phyloP scores from a whole-genome alignment of 768 basidiomycete genomes.

The Favolaschia claudopus region DNA sequence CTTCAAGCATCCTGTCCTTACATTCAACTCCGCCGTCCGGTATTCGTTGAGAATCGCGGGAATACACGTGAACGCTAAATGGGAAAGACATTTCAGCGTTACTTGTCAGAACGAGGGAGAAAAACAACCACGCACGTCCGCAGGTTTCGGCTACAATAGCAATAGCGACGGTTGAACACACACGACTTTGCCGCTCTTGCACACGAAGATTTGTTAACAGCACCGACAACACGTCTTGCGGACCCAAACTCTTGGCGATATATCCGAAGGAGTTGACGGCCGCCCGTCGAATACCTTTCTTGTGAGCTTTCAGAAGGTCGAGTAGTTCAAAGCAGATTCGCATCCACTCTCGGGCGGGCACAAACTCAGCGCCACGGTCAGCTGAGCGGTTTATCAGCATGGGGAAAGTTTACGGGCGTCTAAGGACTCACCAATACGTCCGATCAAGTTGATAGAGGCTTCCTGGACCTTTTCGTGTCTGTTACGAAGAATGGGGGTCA shows the following conservation, averaged over 20 bases:
- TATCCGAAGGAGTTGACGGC: slow-evolving; percentile 99
- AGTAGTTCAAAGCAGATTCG: slow-evolving; percentile 98
- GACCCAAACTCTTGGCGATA: slow-evolving; percentile 98
- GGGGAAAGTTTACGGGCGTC: slow-evolving; percentile 5
- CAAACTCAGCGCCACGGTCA: slow-evolving; percentile 98
- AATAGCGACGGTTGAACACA: slow-evolving; percentile 98
- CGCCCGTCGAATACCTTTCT: slow-evolving; percentile 97
- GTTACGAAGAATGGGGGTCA: slow-evolving; percentile 99
- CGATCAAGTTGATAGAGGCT: slow-evolving; percentile 98
- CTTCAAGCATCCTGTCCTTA: slow-evolving; percentile 98
- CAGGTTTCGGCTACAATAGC: slow-evolving; percentile 95
- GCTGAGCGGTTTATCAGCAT: slow-evolving; percentile 48
- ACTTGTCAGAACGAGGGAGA: slow-evolving; percentile 1
- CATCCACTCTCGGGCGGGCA: slow-evolving; percentile 99
- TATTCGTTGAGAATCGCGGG: slow-evolving; percentile 99
- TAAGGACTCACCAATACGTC: slow-evolving; percentile 78
- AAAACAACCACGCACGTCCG: slow-evolving; percentile 60
- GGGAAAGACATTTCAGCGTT: slow-evolving; percentile 18
- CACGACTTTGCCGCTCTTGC: slow-evolving; percentile 98
- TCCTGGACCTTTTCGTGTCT: slow-evolving; percentile 99
- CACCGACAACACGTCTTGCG: slow-evolving; percentile 96
- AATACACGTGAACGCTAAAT: slow-evolving; percentile 92
- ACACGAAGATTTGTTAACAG: slow-evolving; percentile 96
- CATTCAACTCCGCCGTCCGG: slow-evolving; percentile 97
- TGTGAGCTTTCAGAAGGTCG: slow-evolving; percentile 97